Percentiles rank a stretch among this genome's conserved stretches.
Conservation (phyloP, 164 flowering plant genomes). For the Paratinospora sagittata region DNA sequence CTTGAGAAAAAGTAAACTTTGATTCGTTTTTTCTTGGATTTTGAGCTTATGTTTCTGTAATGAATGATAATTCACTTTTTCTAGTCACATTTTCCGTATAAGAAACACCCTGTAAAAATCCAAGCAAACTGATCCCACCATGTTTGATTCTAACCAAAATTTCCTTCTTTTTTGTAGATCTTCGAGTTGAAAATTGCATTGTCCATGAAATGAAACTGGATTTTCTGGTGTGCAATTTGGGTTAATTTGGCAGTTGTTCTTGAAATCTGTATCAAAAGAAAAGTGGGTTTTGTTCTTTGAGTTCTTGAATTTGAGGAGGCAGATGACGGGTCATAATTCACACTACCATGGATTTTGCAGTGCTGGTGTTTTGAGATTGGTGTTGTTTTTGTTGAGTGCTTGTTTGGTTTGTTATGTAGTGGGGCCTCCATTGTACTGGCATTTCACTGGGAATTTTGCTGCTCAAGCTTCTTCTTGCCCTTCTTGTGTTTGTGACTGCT, state of each 20-base stretch:
- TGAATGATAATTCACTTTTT: not conserved
- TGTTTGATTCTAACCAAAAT: no score
- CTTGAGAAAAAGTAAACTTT: not conserved
- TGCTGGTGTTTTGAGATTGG: constrained; percentile 20
- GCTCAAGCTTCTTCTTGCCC: constrained; percentile 24
- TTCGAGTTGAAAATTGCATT: not conserved
- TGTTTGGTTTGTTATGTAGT: constrained; percentile 26
- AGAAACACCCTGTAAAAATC: not conserved
- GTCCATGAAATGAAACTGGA: constrained; percentile 5
- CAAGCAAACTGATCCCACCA: not conserved
- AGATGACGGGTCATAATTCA: constrained; percentile 17
- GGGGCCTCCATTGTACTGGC: constrained; percentile 23
- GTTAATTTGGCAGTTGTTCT: not conserved
- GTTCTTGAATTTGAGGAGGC: not conserved
- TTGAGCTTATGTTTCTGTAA: not conserved
- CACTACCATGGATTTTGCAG: constrained; percentile 10
- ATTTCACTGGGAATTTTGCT: constrained; percentile 11
- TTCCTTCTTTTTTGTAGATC: not conserved
- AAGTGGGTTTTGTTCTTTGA: constrained; percentile 4
- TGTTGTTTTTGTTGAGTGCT: constrained; percentile 23
- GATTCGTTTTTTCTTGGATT: constrained; percentile 3
- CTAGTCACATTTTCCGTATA: not conserved
- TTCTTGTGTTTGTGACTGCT: constrained; percentile 27
- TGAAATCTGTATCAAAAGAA: not conserved
- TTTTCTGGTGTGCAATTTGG: no score